phyloP scores from a whole-genome alignment of 768 basidiomycete genomes.

The Pleurotus djamor region DNA sequence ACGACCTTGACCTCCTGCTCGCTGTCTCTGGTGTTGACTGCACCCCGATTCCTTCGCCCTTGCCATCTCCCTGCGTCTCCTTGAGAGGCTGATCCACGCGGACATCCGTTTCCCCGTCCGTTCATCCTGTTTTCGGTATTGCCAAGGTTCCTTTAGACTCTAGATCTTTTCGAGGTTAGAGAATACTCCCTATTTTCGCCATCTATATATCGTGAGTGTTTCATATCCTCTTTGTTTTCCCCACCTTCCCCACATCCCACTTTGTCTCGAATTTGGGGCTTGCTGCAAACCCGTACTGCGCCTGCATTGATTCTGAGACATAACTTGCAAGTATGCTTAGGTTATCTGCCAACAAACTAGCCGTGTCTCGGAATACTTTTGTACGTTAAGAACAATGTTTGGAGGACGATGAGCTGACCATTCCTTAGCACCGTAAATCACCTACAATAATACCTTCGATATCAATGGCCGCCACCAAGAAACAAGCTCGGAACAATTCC shows the following conservation, averaged over 20 bases:
- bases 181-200: background rate
- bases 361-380: background rate
- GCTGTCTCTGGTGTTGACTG: background rate
- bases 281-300: background rate
- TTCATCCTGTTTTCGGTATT: background rate
- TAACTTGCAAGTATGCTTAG: background rate
- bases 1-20: background rate
- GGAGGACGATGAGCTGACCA: background rate
- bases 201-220: background rate
- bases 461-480: background rate
- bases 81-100: background rate
- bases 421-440: background rate
- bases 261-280: background rate
- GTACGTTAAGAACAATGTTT: background rate
- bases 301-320: background rate
- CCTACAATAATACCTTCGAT: background rate
- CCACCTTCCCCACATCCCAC: background rate
- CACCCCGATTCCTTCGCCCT: background rate
- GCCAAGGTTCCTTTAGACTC: background rate
- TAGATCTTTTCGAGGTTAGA: background rate
- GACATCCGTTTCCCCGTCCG: background rate
- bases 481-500: conserved; percentile 7
- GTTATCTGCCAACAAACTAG: background rate
- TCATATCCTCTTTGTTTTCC: background rate
- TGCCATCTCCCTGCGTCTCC: background rate